phyloP scores from a whole-genome alignment of 2,329 filamentous ascomycete species.

The Trichoderma sp. region DNA sequence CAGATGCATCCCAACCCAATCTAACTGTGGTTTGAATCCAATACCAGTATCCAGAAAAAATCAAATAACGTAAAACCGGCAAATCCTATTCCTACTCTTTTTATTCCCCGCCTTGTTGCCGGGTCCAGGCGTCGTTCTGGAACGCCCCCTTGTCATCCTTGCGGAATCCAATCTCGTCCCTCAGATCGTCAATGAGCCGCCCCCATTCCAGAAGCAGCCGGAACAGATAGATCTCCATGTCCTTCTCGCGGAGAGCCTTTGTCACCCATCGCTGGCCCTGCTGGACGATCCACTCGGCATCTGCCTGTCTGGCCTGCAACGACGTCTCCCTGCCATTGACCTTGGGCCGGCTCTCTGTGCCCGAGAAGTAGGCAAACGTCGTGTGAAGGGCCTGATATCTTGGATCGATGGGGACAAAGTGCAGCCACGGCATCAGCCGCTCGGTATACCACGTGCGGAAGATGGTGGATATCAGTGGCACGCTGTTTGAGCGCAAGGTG shows the following conservation, averaged over 20 bases:
- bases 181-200: constrained; percentile 63
- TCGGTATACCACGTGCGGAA: constrained; percentile 81
- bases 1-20: constrained; percentile 19
- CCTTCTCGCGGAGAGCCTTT: constrained; percentile 65
- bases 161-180: constrained; percentile 47
- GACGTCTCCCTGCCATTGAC: constrained; percentile 49
- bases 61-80: neutral
- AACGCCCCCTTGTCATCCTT: constrained; percentile 33
- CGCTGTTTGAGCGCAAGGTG: constrained; percentile 64
- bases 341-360: constrained; percentile 47
- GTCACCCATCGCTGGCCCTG: constrained; percentile 66
- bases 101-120: neutral
- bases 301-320: constrained; percentile 49
- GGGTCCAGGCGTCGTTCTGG: constrained; percentile 35
- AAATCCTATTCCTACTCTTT: neutral
- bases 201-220: constrained; percentile 77
- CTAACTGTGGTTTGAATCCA: neutral
- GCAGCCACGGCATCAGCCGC: constrained; percentile 72
- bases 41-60: neutral
- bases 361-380: constrained; percentile 73
- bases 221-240: constrained; percentile 82
- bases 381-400: constrained; percentile 73
- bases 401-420: constrained; percentile 77
- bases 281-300: constrained; percentile 66
- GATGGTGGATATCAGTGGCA: constrained; percentile 71